Conservation (phyloP, 192 early-diverging fungal species). For the Phlyctochytrium arcticum region DNA sequence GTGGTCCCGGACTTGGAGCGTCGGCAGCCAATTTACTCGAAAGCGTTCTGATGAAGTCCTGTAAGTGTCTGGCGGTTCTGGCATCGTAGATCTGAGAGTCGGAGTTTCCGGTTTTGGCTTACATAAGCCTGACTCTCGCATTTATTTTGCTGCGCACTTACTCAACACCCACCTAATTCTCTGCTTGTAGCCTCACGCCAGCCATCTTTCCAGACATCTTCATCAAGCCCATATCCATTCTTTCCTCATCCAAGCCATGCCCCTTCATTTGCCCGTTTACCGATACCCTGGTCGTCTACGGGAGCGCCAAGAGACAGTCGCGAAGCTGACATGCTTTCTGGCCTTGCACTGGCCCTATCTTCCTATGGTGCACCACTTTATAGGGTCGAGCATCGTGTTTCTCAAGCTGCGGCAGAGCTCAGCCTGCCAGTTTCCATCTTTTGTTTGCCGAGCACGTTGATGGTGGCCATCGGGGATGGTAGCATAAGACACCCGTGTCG, state of each 20-base stretch:
- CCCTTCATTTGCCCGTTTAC: conserved; percentile 15
- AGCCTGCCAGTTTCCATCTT: conserved; percentile 20
- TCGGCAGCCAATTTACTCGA: conserved; percentile 9
- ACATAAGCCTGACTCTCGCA: too few species aligned
- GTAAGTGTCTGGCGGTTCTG: background rate
- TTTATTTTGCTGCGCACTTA: too few species aligned
- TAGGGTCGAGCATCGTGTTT: conserved; percentile 22
- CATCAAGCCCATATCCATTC: background rate
- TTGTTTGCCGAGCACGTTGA: conserved; percentile 18
- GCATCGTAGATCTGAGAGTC: too few species aligned
- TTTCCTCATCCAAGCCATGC: conserved; percentile 12
- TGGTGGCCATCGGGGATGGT: conserved; percentile 25
- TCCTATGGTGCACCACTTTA: conserved; percentile 26
- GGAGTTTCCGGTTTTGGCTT: background rate
- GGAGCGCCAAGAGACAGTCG: conserved; percentile 11
- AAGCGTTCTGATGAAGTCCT: conserved; percentile 8
- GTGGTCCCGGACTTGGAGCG: conserved; percentile 4
- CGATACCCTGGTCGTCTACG: conserved; percentile 22
- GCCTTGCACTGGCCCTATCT: conserved; percentile 14
- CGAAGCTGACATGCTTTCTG: conserved; percentile 24
- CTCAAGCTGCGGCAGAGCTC: conserved; percentile 21
- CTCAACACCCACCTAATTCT: too few species aligned
- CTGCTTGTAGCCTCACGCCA: too few species aligned
- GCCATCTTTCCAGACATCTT: background rate
- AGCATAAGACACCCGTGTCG: conserved; percentile 13